Conservation (phyloP, 768 basidiomycete genomes). For the Boletus edulis region DNA sequence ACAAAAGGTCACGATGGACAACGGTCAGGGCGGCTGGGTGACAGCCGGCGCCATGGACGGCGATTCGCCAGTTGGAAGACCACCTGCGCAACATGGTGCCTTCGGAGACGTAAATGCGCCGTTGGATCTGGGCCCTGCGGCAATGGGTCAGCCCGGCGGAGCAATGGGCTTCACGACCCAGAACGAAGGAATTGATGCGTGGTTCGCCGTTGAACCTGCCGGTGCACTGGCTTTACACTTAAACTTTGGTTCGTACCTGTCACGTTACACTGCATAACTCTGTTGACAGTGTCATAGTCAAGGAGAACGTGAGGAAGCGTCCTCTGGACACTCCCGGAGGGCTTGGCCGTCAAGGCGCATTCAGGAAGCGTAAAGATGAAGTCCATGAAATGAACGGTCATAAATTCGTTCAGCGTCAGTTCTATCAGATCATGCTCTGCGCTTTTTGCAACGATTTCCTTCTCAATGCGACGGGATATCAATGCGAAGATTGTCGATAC, state of each 20-base stretch:
- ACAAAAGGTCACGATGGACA: conserved; percentile 88
- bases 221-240: conserved; percentile 85
- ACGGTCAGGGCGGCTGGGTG: conserved; percentile 90
- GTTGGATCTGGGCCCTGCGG: conserved; percentile 35
- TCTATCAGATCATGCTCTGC: conserved; percentile 98
- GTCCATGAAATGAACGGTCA: conserved; percentile 99
- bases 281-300: conserved; percentile 55
- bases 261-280: not conserved
- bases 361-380: conserved; percentile 97
- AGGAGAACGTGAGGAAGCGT: conserved; percentile 95
- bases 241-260: conserved; percentile 77
- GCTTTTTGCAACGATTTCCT: conserved; percentile 98
- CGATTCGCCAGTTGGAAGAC: conserved; percentile 44
- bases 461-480: conserved; percentile 95
- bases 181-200: conserved; percentile 87
- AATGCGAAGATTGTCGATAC: conserved; percentile 99
- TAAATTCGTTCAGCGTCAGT: conserved; percentile 95
- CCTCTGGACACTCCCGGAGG: conserved; percentile 90
- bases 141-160: conserved; percentile 28
- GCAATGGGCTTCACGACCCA: conserved; percentile 22
- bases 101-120: conserved; percentile 45
- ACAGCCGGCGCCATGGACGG: conserved; percentile 89
- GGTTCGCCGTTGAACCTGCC: conserved; percentile 98
- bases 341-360: conserved; percentile 95
- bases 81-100: conserved; percentile 50